Evolutionary conservation across 805 yeast genomes (phyloP).

Genomic region (Kregervanrija delftensis): DNA sequence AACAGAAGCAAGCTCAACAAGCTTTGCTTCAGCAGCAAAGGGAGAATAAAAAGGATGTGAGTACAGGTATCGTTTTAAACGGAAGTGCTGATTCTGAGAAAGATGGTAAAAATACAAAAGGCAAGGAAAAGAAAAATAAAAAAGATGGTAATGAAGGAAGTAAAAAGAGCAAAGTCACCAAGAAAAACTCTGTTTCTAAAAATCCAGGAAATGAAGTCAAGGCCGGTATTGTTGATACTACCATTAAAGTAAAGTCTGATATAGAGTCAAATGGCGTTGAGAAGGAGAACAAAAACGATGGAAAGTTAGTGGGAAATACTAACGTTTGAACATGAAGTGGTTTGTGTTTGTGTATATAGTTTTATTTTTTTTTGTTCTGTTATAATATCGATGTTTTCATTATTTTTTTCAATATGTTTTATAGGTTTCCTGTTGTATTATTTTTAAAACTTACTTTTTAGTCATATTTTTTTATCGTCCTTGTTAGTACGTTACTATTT

Average conservation of each 20-base stretch:
- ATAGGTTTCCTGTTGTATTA: no score
- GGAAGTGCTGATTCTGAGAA: not conserved
- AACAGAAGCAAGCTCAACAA: constrained; percentile 28
- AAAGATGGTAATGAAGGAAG: constrained; percentile 3
- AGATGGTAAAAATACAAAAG: not conserved
- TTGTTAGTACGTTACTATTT: no score
- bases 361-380: not conserved
- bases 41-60: constrained; percentile 6
- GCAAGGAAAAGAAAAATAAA: constrained; percentile 5
- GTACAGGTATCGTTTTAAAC: not conserved
- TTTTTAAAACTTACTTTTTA: no score
- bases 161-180: not conserved
- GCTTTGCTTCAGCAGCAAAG: constrained; percentile 29
- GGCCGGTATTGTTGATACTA: not conserved
- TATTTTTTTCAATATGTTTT: no score
- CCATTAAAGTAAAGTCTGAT: constrained; percentile 4
- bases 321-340: not conserved
- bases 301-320: not conserved
- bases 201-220: no score
- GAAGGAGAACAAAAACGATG: constrained; percentile 4
- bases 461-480: no score
- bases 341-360: not conserved
- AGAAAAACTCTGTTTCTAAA: not conserved
- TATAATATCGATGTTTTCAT: not conserved
- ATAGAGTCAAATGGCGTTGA: not conserved